Percentiles rank a stretch among this genome's conserved stretches.
These are phyloP conservation scores for Dryadomyces quercivorus DNA, from an alignment of 2,329 filamentous ascomycete genomes.

Conservation along the genomic window DNA sequence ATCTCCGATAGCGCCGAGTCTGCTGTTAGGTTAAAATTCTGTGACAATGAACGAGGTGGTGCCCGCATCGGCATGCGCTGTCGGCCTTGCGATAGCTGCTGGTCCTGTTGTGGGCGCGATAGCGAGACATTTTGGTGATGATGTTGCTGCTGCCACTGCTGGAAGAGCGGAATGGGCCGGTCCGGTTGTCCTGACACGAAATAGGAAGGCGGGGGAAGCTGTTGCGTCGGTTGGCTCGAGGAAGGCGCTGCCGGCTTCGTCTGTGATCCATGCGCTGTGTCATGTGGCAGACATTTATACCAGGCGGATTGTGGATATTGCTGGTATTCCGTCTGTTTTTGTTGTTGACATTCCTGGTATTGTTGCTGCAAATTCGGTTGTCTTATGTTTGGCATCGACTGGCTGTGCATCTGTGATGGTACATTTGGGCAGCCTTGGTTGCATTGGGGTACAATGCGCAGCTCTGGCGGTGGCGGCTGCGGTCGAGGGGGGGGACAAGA, in stretches of 20 bases:
- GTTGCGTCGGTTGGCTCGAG: background rate
- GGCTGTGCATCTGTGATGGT: background rate
- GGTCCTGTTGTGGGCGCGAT: background rate
- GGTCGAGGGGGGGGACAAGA: background rate
- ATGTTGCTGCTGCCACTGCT: background rate
- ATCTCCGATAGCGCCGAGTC: conserved; percentile 40
- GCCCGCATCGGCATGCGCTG: background rate
- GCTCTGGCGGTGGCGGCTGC: conserved; percentile 5
- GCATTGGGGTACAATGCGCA: too few species aligned
- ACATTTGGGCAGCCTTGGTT: background rate
- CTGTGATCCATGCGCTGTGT: background rate
- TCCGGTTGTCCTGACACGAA: background rate
- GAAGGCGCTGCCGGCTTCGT: background rate
- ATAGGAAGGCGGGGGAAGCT: background rate
- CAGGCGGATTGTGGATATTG: background rate
- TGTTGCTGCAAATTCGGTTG: background rate
- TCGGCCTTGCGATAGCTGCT: background rate
- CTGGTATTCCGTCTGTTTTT: background rate
- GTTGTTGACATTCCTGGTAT: background rate
- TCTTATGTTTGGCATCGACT: background rate
- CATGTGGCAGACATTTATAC: too few species aligned
- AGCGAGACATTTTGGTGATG: background rate
- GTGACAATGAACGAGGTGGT: conserved; percentile 1
- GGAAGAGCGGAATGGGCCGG: background rate
- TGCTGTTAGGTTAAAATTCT: conserved; percentile 14